Evolutionary conservation across 2,329 filamentous ascomycete genomes (phyloP).

Genomic region (Sclerotinia spermophila): DNA sequence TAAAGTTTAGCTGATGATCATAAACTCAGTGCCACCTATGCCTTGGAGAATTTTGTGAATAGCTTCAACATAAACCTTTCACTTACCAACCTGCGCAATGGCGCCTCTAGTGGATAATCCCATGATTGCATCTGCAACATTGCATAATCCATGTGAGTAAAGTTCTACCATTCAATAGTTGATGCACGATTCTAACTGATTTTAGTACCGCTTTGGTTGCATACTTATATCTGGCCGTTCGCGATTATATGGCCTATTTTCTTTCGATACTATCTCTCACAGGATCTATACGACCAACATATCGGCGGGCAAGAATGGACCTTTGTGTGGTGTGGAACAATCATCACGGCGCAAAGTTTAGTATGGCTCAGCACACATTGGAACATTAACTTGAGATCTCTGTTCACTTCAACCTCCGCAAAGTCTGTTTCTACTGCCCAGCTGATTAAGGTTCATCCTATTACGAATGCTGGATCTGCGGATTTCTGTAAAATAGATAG

Average conservation of each 20-base stretch:
- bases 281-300: constrained; percentile 82
- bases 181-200: constrained; percentile 20
- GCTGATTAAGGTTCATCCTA: constrained; percentile 88
- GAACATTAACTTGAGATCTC: constrained; percentile 81
- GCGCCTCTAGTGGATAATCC: constrained; percentile 84
- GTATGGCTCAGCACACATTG: constrained; percentile 96
- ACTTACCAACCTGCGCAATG: constrained; percentile 43
- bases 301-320: constrained; percentile 97
- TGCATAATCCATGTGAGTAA: constrained; percentile 67
- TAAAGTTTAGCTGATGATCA: constrained; percentile 10
- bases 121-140: constrained; percentile 82
- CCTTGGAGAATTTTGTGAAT: constrained; percentile 13
- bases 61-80: constrained; percentile 15
- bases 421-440: constrained; percentile 68
- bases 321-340: constrained; percentile 86
- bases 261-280: constrained; percentile 78
- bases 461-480: constrained; percentile 81
- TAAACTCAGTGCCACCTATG: constrained; percentile 18
- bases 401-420: constrained; percentile 75
- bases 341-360: constrained; percentile 82
- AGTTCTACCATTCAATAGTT: constrained; percentile 3
- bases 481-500: constrained; percentile 81
- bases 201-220: constrained; percentile 65
- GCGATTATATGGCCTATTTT: constrained; percentile 88
- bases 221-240: constrained; percentile 93